These are phyloP conservation scores for Hortiboletus campestris DNA, from an alignment of 768 basidiomycete species.

Conservation along the genomic window DNA sequence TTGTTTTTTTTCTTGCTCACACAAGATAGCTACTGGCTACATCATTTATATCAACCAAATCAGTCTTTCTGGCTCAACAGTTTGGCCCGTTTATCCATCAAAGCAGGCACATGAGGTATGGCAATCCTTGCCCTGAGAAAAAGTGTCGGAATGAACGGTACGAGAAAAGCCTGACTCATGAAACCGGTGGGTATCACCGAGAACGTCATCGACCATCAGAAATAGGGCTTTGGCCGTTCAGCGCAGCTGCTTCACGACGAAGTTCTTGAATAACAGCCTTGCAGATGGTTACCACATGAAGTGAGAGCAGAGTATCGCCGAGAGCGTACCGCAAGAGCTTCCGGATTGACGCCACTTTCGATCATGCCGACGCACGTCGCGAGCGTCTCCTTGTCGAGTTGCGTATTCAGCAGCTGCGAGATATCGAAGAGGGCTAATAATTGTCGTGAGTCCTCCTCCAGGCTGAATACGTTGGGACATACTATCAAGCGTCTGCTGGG, in stretches of 20 bases:
- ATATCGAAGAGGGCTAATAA: constrained; percentile 87
- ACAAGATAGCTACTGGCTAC: constrained; percentile 13
- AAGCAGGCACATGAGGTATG: constrained; percentile 10
- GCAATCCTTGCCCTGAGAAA: not conserved
- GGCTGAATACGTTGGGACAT: constrained; percentile 28
- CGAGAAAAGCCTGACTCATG: not conserved
- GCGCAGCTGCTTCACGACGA: constrained; percentile 58
- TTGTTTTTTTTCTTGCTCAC: not conserved
- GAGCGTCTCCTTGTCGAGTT: constrained; percentile 87
- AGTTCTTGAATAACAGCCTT: constrained; percentile 87
- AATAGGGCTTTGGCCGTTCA: constrained; percentile 28
- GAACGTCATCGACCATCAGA: constrained; percentile 25
- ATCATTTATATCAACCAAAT: constrained; percentile 17
- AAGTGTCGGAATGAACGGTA: not conserved
- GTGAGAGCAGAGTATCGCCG: not conserved
- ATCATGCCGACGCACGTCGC: constrained; percentile 91
- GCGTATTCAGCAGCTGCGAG: constrained; percentile 83
- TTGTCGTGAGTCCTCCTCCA: constrained; percentile 7
- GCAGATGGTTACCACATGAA: constrained; percentile 5
- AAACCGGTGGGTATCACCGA: not conserved
- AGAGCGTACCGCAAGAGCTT: constrained; percentile 80
- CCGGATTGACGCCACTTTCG: constrained; percentile 89
- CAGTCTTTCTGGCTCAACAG: constrained; percentile 12
- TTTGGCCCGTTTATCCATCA: constrained; percentile 1
- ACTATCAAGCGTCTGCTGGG: constrained; percentile 73